Evolutionary conservation across 352 stramenopile genomes (phyloP).

Genomic region (Globisporangium iwayamae): DNA sequence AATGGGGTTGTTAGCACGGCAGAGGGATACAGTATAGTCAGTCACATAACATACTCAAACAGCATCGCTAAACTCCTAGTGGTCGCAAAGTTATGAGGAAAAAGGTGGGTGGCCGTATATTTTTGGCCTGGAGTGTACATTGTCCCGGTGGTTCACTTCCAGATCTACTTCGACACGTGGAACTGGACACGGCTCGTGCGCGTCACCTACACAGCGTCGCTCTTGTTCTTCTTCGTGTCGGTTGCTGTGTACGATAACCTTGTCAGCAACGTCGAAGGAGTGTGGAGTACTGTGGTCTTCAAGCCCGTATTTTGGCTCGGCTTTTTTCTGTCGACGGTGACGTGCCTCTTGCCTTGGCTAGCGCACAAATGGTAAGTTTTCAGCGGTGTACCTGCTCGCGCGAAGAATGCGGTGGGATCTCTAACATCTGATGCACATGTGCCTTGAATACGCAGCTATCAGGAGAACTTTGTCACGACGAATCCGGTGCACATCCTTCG

Average conservation of each 20-base stretch:
- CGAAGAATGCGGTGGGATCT: no score
- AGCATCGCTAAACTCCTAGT: no score
- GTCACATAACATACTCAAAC: no score
- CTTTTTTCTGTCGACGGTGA: constrained; percentile 34
- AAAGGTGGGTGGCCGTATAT: no score
- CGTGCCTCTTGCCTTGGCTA: constrained; percentile 60
- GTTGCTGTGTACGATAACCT: constrained; percentile 59
- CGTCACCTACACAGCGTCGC: constrained; percentile 41
- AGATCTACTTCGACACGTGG: constrained; percentile 79
- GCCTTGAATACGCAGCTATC: constrained; percentile 29
- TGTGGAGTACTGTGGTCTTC: constrained; percentile 30
- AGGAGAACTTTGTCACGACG: constrained; percentile 70
- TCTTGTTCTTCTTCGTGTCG: constrained; percentile 46
- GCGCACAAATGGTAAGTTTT: constrained; percentile 57
- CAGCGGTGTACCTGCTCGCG: background rate
- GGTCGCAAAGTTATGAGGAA: no score
- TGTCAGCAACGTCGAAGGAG: constrained; percentile 38
- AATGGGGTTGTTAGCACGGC: no score
- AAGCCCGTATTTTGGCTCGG: constrained; percentile 61
- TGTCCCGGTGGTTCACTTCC: constrained; percentile 90
- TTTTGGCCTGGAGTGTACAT: no score
- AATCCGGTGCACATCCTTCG: constrained; percentile 77
- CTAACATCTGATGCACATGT: background rate
- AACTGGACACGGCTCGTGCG: constrained; percentile 59
- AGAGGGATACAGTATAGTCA: no score